phyloP scores from a whole-genome alignment of 805 yeast genomes.

The Candida adriatica region DNA sequence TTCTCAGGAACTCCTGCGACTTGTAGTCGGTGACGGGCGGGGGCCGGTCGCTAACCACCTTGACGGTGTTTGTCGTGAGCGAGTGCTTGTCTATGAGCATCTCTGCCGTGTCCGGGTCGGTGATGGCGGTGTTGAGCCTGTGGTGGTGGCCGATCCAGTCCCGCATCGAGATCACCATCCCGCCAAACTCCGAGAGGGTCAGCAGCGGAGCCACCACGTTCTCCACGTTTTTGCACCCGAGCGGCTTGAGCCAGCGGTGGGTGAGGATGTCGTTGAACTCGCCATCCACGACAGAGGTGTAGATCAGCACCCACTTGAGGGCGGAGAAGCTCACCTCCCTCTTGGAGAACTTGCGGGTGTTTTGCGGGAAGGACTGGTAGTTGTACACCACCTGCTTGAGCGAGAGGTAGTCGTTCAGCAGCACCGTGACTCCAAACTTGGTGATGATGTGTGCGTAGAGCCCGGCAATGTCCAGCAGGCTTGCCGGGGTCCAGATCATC shows the following conservation, averaged over 20 bases:
- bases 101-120: constrained; percentile 41
- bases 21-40: constrained; percentile 38
- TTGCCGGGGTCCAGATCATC: constrained; percentile 71
- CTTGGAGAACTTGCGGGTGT: constrained; percentile 74
- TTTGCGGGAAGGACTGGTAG: constrained; percentile 83
- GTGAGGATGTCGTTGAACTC: constrained; percentile 86
- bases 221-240: constrained; percentile 75
- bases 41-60: constrained; percentile 55
- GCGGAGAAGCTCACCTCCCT: constrained; percentile 68
- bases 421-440: constrained; percentile 58
- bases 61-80: constrained; percentile 63
- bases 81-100: constrained; percentile 69
- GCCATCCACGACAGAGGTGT: constrained; percentile 84
- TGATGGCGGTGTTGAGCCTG: constrained; percentile 44
- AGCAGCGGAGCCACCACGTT: constrained; percentile 83
- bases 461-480: constrained; percentile 73
- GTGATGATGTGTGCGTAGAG: constrained; percentile 78
- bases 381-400: constrained; percentile 87
- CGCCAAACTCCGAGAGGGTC: constrained; percentile 90
- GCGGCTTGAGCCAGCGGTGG: constrained; percentile 83
- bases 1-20: constrained; percentile 47
- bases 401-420: constrained; percentile 82
- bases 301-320: constrained; percentile 84
- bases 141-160: constrained; percentile 82
- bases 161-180: constrained; percentile 84